Evolutionary conservation across 371 early-diverging fungal genomes (phyloP), one percentile per base, ranked within the genome.

Genomic region (Syncephalastrum monosporum): DNA sequence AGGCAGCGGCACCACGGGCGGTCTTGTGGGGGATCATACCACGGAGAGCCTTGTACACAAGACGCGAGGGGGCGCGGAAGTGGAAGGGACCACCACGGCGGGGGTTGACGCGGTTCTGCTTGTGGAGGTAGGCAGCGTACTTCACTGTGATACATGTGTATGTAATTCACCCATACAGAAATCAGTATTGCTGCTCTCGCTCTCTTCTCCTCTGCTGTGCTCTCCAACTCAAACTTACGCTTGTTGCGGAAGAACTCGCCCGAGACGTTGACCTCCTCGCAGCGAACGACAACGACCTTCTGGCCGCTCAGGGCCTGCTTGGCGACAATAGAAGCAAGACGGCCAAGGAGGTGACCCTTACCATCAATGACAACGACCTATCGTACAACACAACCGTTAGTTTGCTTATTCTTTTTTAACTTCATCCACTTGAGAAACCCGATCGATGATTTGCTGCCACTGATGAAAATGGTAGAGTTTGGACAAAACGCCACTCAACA

Each of bases 11-110:
- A 80, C 99, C 99, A 74, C 97, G 96, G 50, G 93, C 79, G 53
- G 96, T 94, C 91, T 97, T 99, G 90, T 99, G 97, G 60, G 98
- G 98, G 68, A 99, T 75, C 99, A 99, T 99, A 68, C 99, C 98
- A 67, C 98, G 93, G 74, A 99, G 84, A 45, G 94, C 86, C 76
- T 95, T 93, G 85, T 90, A 93, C 84, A 99, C 94, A 84, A 96
- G 93, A 75, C 94, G 95, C 58, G 96, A 95, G 54, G 99, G 99
- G 65, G 98, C 97, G 65, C 92, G 90, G 92, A 96, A 98, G 80
- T 99, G 99, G 94, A 96, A 99, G 47, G 99, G 91, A 71, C 99
- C 99, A 62, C 67, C 62, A 69, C 89, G 92, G 59, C 76, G 74
- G 74, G 99, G 99, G 90, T 99, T 99, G 71, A 98, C 93, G 75